Base-by-base conservation (phyloP, 139 green algal genomes). In the Desmodesmus armatus region DNA sequence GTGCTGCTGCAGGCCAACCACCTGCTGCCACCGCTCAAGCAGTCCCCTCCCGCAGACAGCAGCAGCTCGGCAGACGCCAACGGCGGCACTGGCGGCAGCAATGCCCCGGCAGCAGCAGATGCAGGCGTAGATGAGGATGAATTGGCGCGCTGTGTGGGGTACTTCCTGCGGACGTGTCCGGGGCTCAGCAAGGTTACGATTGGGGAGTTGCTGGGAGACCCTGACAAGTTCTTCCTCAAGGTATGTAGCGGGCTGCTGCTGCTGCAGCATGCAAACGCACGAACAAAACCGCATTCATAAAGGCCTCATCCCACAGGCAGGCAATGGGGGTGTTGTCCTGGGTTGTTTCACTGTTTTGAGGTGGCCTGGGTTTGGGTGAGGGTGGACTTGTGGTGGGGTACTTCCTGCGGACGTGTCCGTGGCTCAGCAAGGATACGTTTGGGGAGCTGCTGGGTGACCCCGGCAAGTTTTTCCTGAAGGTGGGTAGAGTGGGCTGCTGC, bases 401-500 rank as follows among this genome's bases (percentile, higher is more conserved):
- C 58, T 98, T 99, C 86, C 91, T 99, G 83, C 91, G 93, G 29
- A 82, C 86, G 62, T 97, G 96, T 76, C 96, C 96, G 0, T 93
- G 95, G 3, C 92, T 99, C 51, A 92, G 93, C 92, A 99, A 99
- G 88, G 69, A 76, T 21, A 90, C 89, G 35, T 94, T 99, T 27
- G 97, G 97, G 0, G 96, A 99, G 82, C 92, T 98, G 69, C 93
- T 99, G 25, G 97, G 97, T 0, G 97, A 99, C 65, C 89, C 91
- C 0, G 93, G 96, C 51, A 67, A 91, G 7, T 99, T 99, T 83
- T 97, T 96, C 83, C 63, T 92, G n/a, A 86, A 90, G 72, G 75
- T 87, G 49, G 2, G 85, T 65, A n/a, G n/a, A n/a, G n/a, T n/a
- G n/a, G n/a, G n/a, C n/a, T n/a, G n/a, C n/a, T n/a, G n/a, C n/a